A percentile compares a stretch with the other conserved stretches of the same genome.
Evolutionary conservation across 805 yeast genomes (phyloP).

Genomic region (Naumovozyma baii): DNA sequence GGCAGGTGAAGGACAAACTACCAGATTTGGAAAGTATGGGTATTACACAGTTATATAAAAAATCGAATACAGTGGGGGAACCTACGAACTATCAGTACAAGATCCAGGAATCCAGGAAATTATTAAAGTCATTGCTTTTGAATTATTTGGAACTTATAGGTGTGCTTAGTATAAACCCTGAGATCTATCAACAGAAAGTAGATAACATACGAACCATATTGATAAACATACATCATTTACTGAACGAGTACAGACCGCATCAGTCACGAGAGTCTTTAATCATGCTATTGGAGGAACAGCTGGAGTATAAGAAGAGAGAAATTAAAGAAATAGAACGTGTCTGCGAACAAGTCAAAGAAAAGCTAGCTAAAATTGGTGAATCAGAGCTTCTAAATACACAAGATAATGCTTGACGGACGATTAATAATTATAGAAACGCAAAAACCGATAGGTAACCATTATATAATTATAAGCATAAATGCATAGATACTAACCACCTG

Average conservation of each 20-base stretch:
- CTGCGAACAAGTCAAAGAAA: slow-evolving; percentile 34
- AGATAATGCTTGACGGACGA: too few relatives aligned
- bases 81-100: slow-evolving; percentile 37
- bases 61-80: slow-evolving; percentile 10
- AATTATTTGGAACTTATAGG: slow-evolving; percentile 80
- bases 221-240: slow-evolving; percentile 81
- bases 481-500: too few relatives aligned
- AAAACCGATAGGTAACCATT: too few relatives aligned
- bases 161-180: slow-evolving; percentile 64
- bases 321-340: slow-evolving; percentile 36
- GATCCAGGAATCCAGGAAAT: slow-evolving; percentile 65
- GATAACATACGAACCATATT: slow-evolving; percentile 73
- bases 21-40: slow-evolving; percentile 73
- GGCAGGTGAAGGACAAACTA: slow-evolving; percentile 69
- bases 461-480: neutral
- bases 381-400: neutral
- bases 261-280: slow-evolving; percentile 87
- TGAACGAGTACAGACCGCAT: slow-evolving; percentile 90
- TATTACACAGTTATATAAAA: slow-evolving; percentile 57
- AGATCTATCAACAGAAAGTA: slow-evolving; percentile 48
- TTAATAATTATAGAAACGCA: too few relatives aligned
- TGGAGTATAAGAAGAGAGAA: slow-evolving; percentile 50
- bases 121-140: slow-evolving; percentile 67
- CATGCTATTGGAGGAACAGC: slow-evolving; percentile 58
- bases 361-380: slow-evolving; percentile 16